A percentile compares a stretch with the other conserved stretches of the same genome.
Evolutionary conservation across 257 asterid genomes (phyloP).

Genomic region (Paraleonurus japonicus): DNA sequence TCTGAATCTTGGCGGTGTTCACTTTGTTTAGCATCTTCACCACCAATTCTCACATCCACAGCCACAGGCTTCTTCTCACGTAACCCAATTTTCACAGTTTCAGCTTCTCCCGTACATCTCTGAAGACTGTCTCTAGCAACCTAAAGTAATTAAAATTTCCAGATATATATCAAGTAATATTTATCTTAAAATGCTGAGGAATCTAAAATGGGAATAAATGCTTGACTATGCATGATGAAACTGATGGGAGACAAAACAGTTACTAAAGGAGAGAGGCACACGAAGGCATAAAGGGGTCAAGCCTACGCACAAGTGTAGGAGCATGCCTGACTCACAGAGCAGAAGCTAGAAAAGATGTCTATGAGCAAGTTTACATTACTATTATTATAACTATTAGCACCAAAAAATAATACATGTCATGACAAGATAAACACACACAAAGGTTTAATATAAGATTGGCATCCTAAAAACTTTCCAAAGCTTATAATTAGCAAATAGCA

Average conservation of each 20-base stretch:
- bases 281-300: background rate
- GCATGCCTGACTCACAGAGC: background rate
- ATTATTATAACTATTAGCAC: background rate
- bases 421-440: background rate
- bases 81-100: slow-evolving; percentile 35
- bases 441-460: background rate
- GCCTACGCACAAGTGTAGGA: background rate
- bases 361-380: background rate
- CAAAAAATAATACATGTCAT: background rate
- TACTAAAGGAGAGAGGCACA: background rate
- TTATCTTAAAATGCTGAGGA: background rate
- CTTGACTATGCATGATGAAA: background rate
- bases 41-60: slow-evolving; percentile 32
- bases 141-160: slow-evolving; percentile 34
- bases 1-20: slow-evolving; percentile 36
- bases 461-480: background rate
- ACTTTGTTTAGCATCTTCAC: slow-evolving; percentile 34
- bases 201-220: background rate
- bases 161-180: slow-evolving; percentile 8
- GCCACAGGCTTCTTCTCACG: slow-evolving; percentile 38
- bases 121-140: slow-evolving; percentile 35
- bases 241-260: background rate
- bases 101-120: slow-evolving; percentile 36
- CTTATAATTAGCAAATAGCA: background rate
- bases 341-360: background rate